Evolutionary conservation across 441 rosid species (phyloP), one percentile per base, ranked within the genome.

Genomic region (Erodium texanum): DNA sequence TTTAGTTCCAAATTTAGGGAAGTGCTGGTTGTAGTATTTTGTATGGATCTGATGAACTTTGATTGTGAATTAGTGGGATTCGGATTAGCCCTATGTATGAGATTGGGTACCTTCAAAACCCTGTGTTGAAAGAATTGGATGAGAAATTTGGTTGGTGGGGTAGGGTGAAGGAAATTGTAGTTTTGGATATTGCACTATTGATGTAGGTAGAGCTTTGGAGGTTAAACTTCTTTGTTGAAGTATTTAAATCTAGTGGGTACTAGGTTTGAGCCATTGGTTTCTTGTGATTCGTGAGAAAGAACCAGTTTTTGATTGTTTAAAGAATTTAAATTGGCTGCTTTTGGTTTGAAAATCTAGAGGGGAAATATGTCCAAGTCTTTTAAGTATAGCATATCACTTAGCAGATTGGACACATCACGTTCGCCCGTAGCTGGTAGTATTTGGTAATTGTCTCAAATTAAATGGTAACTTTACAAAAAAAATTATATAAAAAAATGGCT

Each of bases 211-310:
- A 59, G 64, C 11, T 4, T 23, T 4, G 34, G n/a, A 6, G 3
- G 2, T 61, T 61, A 1, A 61, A 24, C n/a, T 22, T 61, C 2
- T 14, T 14, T 58, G 4, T 58, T 59, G 15, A 56, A 19, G 62
- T 56, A 9, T 61, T 61, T 14, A 24, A 61, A 23, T 24, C 29
- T 61, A 23, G 64, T 24, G 64, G 12, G 34, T 61, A 61, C 34
- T 61, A 24, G 7, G 34, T 61, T 24, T 61, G 16, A 61, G 64
- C 64, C 32, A 61, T 23, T 61, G 63, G 29, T 11, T 59, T 59
- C 27, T 22, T 23, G 22, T 20, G 32, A 14, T 20, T 24, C 8
- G 7, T 12, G 18, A 23, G 16, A 22, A 61, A 61, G 64, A 61
- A 12, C 64, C 16, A 11, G 64, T 6, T 61, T 61, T 23, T 61